A percentile compares a stretch with the other conserved stretches of the same genome.
These are phyloP conservation scores for Clarireedia hainanense DNA, from an alignment of 2,329 filamentous ascomycete genomes.

Conservation along the genomic window DNA sequence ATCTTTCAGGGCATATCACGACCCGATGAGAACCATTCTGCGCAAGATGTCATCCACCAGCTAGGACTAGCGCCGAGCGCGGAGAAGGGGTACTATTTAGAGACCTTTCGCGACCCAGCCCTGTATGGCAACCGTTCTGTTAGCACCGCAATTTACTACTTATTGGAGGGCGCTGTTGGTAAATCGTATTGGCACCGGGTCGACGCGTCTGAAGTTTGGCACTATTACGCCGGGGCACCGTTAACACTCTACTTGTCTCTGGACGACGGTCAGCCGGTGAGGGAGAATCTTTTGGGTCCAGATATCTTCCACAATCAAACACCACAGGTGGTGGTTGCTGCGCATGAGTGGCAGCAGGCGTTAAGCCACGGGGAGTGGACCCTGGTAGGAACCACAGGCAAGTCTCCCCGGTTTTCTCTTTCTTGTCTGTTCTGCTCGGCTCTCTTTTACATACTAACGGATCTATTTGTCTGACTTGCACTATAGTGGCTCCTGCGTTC, in stretches of 20 bases:
- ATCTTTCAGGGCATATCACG: neutral
- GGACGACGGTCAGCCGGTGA: slow-evolving; percentile 11
- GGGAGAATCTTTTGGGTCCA: slow-evolving; percentile 61
- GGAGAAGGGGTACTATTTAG: neutral
- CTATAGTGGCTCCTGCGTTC: neutral
- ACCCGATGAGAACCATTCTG: neutral
- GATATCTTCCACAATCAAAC: slow-evolving; percentile 86
- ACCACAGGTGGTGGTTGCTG: neutral
- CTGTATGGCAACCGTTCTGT: neutral
- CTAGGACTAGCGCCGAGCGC: neutral
- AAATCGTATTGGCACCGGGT: neutral
- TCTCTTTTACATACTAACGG: neutral
- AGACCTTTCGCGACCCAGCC: neutral
- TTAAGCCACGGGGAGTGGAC: neutral
- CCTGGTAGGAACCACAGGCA: neutral
- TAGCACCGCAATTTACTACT: neutral
- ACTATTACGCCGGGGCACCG: neutral
- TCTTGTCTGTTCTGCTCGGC: neutral
- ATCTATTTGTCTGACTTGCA: neutral
- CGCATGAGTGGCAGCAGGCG: neutral
- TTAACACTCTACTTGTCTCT: neutral
- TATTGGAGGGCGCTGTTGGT: neutral
- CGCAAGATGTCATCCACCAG: neutral
- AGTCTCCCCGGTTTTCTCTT: neutral
- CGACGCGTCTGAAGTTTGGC: neutral